Base-by-base conservation (phyloP, 371 early-diverging fungal genomes). In the Lichtheimia corymbifera region DNA sequence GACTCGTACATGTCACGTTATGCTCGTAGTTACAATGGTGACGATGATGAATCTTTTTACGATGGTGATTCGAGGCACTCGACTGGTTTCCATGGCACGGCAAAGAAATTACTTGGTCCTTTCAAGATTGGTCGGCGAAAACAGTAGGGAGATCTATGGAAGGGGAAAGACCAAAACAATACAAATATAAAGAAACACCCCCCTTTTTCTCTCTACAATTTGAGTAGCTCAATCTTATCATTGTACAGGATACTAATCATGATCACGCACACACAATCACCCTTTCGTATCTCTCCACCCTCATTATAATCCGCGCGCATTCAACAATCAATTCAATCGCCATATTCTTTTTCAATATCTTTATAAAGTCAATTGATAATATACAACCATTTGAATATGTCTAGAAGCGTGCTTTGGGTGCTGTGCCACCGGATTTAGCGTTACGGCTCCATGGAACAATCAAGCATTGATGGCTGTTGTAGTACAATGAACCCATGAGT, bases 371-470 rank as follows among this genome's bases (percentile, higher is more conserved):
- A 35, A 35, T 35, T 35, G 35, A 35, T 35, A 35, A 35, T 35
- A 35, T 35, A 35, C 35, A 35, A 35, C 35, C 9, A 35, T 35
- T 0, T 35, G 7, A 35, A 54, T n/a, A 4, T 50, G 9, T 47
- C 28, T 55, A 61, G 18, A 61, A 61, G 9, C 62, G 54, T 35
- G 62, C 30, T 35, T 55, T 54, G 11, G 62, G 62, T 18, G 42
- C 27, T 5, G 22, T 22, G 9, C 40, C 50, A 35, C 35, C 35
- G 5, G 35, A 22, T 24, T 58, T 65, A 43, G 67, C 35, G 22
- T 76, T 76, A 18, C 73, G 73, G 43, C 71, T 68, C 71, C 73
- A 76, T 18, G 73, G 71, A 4, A 76, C 69, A 55, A 73, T 52
- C 14, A 76, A 63, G 12, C 73, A 73, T 65, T 76, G 76, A 35